Evolutionary conservation across 495 filamentous ascomycete species (phyloP), one percentile per base, ranked within the genome.

Genomic region (Xanthoparmelia taractica): DNA sequence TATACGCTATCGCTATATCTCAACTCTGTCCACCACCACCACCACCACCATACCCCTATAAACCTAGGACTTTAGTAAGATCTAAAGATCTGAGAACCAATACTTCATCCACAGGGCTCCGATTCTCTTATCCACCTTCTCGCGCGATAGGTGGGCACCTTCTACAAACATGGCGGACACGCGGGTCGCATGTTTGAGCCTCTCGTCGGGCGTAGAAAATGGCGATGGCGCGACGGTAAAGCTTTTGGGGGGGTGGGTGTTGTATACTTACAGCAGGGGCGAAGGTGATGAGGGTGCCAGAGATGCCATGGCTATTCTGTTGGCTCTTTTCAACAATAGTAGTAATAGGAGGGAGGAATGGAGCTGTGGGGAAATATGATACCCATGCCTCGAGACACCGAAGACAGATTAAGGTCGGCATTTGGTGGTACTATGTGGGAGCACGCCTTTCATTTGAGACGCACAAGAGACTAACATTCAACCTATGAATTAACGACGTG

Each of bases 11-110:
- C 11, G 72, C 82, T 6, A 82, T 70, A 29, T 74, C 76, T 83
- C 83, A 86, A 8, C 75, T 65, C 68, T 86, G 78, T 11, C 75
- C 83, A 25, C 83, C 83, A 23, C 84, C 83, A 20, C 75, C 83
- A 25, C 83, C 83, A 23, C 84, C 83, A 20, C 84, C 83, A 61
- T 79, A 81, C 68, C 79, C 78, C 63, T 73, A 75, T 0, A 79
- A 78, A 0, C 82, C 83, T 1, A 85, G 72, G 20, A 84, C 64
- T 68, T 83, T 84, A 15, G 79, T 68, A n/a, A 86, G 68, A 11
- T 81, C 80, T 0, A 82, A 76, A 61, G 79, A 73, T 65, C 85
- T 86, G 50, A 85, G 77, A 8, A 86, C 73, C 8, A 76, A 67
- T 13, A 85, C 70, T 59, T 86, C 82, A n/a, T n/a, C n/a, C n/a